These are phyloP conservation scores for Cyberlindnera americana DNA, from an alignment of 805 yeast genomes.

Conservation along the genomic window DNA sequence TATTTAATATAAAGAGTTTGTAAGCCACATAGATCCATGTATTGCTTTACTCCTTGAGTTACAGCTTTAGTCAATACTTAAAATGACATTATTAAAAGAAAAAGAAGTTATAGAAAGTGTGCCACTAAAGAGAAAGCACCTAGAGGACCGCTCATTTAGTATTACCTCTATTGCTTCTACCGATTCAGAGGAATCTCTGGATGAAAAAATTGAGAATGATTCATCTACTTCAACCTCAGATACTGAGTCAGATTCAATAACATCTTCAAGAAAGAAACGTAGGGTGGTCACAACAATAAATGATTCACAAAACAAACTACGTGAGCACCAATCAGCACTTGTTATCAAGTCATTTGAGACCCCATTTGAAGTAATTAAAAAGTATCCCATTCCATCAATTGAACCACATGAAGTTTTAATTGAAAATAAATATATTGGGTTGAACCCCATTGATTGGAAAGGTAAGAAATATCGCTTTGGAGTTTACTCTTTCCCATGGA, in stretches of 20 bases:
- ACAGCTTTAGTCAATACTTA: too few species aligned
- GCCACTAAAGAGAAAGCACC: slow-evolving; percentile 20
- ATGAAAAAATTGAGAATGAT: slow-evolving; percentile 19
- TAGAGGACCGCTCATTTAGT: slow-evolving; percentile 23
- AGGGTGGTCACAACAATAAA: neutral
- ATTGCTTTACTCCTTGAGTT: too few species aligned
- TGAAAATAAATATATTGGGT: slow-evolving; percentile 35
- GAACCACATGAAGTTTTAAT: slow-evolving; percentile 30
- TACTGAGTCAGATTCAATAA: slow-evolving; percentile 6
- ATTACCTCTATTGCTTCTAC: slow-evolving; percentile 20
- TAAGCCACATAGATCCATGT: too few species aligned
- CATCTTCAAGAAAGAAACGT: slow-evolving; percentile 8
- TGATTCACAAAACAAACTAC: slow-evolving; percentile 6
- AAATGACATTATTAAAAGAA: too few species aligned
- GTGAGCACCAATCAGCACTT: slow-evolving; percentile 20
- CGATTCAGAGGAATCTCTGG: slow-evolving; percentile 12
- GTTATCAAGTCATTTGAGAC: slow-evolving; percentile 28
- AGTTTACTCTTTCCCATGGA: slow-evolving; percentile 46
- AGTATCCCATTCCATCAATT: slow-evolving; percentile 24
- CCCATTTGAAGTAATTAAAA: slow-evolving; percentile 20
- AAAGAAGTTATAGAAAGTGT: neutral
- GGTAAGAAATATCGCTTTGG: slow-evolving; percentile 44
- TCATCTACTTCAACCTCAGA: slow-evolving; percentile 14
- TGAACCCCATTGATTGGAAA: slow-evolving; percentile 50
- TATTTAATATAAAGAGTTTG: too few species aligned